phyloP scores from a whole-genome alignment of 148 eudicot species.

The Nyssa sinensis region DNA sequence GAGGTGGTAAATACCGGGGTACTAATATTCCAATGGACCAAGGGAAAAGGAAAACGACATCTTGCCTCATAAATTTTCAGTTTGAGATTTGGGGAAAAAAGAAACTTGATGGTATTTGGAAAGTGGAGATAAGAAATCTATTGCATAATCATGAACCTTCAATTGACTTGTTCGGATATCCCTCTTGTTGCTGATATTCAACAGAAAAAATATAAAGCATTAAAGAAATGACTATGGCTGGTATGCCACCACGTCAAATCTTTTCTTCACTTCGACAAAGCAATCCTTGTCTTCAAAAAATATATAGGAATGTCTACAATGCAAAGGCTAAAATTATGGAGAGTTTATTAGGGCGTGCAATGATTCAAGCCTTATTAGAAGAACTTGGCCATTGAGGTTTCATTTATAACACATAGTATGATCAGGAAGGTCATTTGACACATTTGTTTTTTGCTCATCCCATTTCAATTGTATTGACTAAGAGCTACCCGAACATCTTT shows the following conservation, averaged over 20 bases:
- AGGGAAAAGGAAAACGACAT: background rate
- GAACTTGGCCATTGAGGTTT: background rate
- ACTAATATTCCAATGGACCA: background rate
- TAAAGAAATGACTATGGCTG: background rate
- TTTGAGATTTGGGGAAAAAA: constrained; percentile 8
- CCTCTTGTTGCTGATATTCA: background rate
- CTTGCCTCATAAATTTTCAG: constrained; percentile 12
- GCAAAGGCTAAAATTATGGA: constrained; percentile 9
- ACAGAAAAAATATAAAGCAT: background rate
- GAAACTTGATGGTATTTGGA: constrained; percentile 9
- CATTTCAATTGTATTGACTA: constrained; percentile 4
- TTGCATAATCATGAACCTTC: constrained; percentile 15
- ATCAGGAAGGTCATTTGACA: background rate
- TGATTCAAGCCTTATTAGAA: constrained; percentile 14
- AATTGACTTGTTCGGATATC: constrained; percentile 4
- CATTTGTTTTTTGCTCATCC: constrained; percentile 3
- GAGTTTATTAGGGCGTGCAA: constrained; percentile 3
- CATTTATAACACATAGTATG: background rate
- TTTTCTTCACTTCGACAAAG: constrained; percentile 6
- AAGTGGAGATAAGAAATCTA: background rate
- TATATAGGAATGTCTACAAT: constrained; percentile 13
- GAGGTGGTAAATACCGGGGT: constrained; percentile 8
- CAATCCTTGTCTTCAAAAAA: constrained; percentile 3
- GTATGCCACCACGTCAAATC: constrained; percentile 2
- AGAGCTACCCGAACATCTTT: no score